A percentile compares a stretch with the other conserved stretches of the same genome.
phyloP scores from a whole-genome alignment of 148 eudicot species.

The Rhododendron williamsianum region DNA sequence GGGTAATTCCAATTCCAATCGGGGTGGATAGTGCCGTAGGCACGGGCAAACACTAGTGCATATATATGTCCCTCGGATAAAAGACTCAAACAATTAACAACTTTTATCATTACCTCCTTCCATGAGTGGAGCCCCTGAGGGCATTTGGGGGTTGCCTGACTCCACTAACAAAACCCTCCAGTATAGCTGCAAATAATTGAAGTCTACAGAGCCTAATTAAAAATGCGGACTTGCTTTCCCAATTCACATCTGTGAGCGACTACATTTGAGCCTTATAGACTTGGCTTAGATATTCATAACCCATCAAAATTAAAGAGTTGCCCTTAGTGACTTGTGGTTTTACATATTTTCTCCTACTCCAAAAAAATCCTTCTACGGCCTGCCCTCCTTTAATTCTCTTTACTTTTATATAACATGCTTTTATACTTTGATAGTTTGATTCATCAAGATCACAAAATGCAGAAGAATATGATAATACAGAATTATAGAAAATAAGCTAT shows the following conservation, averaged over 20 bases:
- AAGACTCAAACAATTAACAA: neutral
- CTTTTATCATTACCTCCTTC: neutral
- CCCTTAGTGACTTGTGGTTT: neutral
- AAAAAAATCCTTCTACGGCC: neutral
- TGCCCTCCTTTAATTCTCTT: neutral
- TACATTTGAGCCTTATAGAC: neutral
- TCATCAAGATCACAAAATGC: neutral
- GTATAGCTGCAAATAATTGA: neutral
- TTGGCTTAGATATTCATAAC: neutral
- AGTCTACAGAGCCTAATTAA: neutral
- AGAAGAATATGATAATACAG: neutral
- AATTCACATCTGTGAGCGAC: neutral
- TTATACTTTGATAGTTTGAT: neutral
- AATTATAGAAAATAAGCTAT: neutral
- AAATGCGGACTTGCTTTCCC: neutral
- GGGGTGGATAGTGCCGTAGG: too few species aligned
- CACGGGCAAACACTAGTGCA: too few species aligned
- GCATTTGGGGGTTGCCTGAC: neutral
- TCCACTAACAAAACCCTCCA: neutral
- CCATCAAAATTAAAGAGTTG: neutral
- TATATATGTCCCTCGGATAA: neutral
- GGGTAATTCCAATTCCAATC: too few species aligned
- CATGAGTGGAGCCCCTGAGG: neutral
- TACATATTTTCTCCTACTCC: neutral
- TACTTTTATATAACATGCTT: neutral